Evolutionary conservation across 2,329 filamentous ascomycete genomes (phyloP).

Genomic region (Claviceps monticola): DNA sequence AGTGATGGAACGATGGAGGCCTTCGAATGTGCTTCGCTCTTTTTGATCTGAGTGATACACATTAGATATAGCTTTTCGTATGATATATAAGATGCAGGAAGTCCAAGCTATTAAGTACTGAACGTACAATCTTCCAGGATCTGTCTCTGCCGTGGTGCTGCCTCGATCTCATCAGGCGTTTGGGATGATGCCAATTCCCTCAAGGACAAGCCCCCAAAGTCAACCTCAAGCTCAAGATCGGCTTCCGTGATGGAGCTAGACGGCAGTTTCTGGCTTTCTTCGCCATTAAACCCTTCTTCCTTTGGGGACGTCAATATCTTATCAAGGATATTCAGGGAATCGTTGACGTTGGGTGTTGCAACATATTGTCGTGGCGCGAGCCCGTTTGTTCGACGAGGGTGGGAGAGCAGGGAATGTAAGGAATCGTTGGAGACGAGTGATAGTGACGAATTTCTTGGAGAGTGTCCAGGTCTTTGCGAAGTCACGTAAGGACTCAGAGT

Average conservation of each 20-base stretch:
- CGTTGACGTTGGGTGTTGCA: conserved; percentile 33
- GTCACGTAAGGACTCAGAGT: conserved; percentile 56
- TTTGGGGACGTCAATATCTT: conserved; percentile 25
- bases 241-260: conserved; percentile 24
- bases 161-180: conserved; percentile 8
- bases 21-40: conserved; percentile 75
- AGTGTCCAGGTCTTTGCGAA: conserved; percentile 52
- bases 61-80: neutral
- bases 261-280: conserved; percentile 2
- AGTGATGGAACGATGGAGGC: conserved; percentile 75
- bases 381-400: conserved; percentile 51
- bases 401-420: conserved; percentile 56
- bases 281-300: conserved; percentile 5
- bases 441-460: conserved; percentile 61
- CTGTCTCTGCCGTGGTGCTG: conserved; percentile 36
- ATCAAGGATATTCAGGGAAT: conserved; percentile 58
- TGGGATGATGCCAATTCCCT: conserved; percentile 47
- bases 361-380: conserved; percentile 49
- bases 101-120: neutral
- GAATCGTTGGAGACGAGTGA: conserved; percentile 70
- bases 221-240: conserved; percentile 53
- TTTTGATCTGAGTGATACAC: conserved; percentile 46
- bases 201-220: conserved; percentile 68
- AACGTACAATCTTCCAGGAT: conserved; percentile 58
- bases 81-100: neutral